phyloP scores from a whole-genome alignment of 352 stramenopile genomes.

The Globisporangium acanthophoron region DNA sequence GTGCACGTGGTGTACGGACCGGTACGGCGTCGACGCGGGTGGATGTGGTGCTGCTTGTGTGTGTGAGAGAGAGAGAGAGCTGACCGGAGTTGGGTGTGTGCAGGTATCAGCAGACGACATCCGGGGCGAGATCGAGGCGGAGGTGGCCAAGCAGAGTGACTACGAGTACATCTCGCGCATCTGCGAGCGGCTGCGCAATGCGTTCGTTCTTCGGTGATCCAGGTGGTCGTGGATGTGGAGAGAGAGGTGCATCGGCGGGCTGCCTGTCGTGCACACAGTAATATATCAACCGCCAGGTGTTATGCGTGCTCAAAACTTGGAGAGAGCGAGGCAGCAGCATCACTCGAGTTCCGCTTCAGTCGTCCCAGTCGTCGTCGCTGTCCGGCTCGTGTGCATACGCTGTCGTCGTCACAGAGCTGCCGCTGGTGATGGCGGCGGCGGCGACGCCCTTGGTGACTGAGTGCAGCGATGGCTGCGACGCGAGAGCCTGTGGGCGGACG shows the following conservation, averaged over 20 bases:
- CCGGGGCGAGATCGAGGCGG: slow-evolving; percentile 31
- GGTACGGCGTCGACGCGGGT: slow-evolving; percentile 21
- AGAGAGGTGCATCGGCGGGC: background rate
- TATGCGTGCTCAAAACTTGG: slow-evolving; percentile 1
- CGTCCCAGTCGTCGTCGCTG: slow-evolving; percentile 81
- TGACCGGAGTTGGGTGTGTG: slow-evolving; percentile 4
- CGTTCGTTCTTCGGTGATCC: slow-evolving; percentile 31
- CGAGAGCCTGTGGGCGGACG: slow-evolving; percentile 31
- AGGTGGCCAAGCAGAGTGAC: slow-evolving; percentile 25
- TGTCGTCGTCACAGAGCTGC: slow-evolving; percentile 6
- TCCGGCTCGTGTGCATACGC: slow-evolving; percentile 24
- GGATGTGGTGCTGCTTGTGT: background rate
- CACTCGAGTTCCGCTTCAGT: slow-evolving; percentile 29
- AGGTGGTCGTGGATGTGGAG: background rate
- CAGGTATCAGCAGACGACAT: slow-evolving; percentile 51
- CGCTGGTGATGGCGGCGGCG: background rate
- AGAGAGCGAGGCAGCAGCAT: slow-evolving; percentile 2
- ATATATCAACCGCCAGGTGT: background rate
- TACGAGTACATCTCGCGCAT: slow-evolving; percentile 58
- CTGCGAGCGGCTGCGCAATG: slow-evolving; percentile 37
- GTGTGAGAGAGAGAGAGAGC: background rate
- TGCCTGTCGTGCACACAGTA: background rate
- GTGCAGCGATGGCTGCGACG: slow-evolving; percentile 68
- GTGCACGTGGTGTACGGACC: slow-evolving; percentile 41
- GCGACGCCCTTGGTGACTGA: slow-evolving; percentile 26